Evolutionary conservation across 2,329 filamentous ascomycete species (phyloP).

Genomic region (Aspergillus sp.): DNA sequence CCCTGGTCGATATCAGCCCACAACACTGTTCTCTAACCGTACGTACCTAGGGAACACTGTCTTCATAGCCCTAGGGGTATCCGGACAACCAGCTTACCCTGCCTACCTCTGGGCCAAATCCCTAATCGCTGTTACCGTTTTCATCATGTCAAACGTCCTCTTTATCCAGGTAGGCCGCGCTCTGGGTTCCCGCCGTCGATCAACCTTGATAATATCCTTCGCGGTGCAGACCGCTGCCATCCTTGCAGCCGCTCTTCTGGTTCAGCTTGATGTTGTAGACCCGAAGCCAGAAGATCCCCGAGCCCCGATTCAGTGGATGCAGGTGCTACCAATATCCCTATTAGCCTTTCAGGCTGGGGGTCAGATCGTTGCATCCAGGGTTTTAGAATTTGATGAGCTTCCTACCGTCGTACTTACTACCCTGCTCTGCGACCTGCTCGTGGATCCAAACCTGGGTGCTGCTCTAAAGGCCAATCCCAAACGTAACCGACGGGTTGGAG

Average conservation of each 20-base stretch:
- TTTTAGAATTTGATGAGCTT: slow-evolving; percentile 40
- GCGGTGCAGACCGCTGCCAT: slow-evolving; percentile 37
- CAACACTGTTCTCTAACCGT: background rate
- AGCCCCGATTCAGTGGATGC: slow-evolving; percentile 36
- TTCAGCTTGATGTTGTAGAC: slow-evolving; percentile 34
- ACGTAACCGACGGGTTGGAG: slow-evolving; percentile 36
- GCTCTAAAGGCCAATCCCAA: slow-evolving; percentile 25
- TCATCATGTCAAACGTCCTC: slow-evolving; percentile 40
- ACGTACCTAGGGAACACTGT: slow-evolving; percentile 40
- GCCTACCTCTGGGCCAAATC: slow-evolving; percentile 45
- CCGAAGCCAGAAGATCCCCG: slow-evolving; percentile 29
- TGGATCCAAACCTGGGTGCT: slow-evolving; percentile 32
- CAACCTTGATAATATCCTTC: slow-evolving; percentile 42
- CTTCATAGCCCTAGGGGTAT: slow-evolving; percentile 45
- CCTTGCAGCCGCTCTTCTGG: slow-evolving; percentile 34
- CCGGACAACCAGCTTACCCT: slow-evolving; percentile 41
- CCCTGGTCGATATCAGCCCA: background rate
- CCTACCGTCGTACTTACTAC: slow-evolving; percentile 45
- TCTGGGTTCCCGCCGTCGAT: slow-evolving; percentile 35
- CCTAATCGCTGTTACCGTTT: slow-evolving; percentile 40
- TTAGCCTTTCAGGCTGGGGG: slow-evolving; percentile 44
- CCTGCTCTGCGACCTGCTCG: slow-evolving; percentile 40
- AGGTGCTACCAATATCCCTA: slow-evolving; percentile 39
- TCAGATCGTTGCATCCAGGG: slow-evolving; percentile 40
- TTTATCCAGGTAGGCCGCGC: slow-evolving; percentile 38